Base-by-base conservation (phyloP, 441 rosid species). In the Daphne laureola region DNA sequence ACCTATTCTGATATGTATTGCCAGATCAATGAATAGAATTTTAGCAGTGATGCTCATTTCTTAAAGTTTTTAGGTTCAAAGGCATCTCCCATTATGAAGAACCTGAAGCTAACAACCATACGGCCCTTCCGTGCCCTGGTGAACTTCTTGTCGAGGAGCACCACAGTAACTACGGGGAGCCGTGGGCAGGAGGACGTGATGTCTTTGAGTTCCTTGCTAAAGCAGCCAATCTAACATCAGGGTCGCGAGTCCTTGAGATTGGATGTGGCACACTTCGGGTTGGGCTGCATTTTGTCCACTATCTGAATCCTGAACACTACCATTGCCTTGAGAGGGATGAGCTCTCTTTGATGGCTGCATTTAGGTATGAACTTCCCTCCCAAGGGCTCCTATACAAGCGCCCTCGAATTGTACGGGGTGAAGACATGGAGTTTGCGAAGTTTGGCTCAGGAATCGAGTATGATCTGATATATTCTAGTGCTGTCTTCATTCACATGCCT, bases 211-310 rank as follows among this genome's bases (percentile, higher is more conserved):
- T 84, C 71, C 85, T 93, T 15, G 95, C 96, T 12, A 82, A 78
- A 59, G 72, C 92, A 44, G 55, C 75, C 53, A 74, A 50, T 26
- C 70, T 93, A 27, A 69, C 76, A 46, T 81, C 92, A 17, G 55
- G 55, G 36, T 84, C 95, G 2, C 90, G 53, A 31, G 97, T 89
- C 16, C 83, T 93, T 1, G 96, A 93, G 75, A 83, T 93, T 12
- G 98, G 98, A 4, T 89, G 97, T 63, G 98, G 98, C 53, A 89
- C 98, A 0, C 82, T 92, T n/a, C 86, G 97, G 8, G 98, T 89
- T 13, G 98, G 97, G 57, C 58, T 81, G 66, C 98, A 93, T 80
- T 93, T 93, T 59, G 84, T 93, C 50, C 81, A 82, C 12, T 87
- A 78, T 64, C 87, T 89, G 48, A 54, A 50, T 18, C 83, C 90